Evolutionary conservation across 352 stramenopile species (phyloP).

Genomic region (Globisporangium heterothallicum): DNA sequence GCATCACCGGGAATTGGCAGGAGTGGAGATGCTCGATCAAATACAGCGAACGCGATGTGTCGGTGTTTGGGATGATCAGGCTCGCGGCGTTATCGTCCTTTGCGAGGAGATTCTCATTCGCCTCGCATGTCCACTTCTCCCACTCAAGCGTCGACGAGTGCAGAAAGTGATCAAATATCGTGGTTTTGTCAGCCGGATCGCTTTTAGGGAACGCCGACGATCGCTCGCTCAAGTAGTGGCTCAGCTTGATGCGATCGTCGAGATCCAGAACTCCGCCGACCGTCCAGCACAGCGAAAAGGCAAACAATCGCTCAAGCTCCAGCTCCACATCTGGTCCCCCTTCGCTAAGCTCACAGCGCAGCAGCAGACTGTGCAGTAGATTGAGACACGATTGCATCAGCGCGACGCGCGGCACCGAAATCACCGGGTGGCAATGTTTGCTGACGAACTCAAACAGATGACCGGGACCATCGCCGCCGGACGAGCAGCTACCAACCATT

Average conservation of each 20-base stretch:
- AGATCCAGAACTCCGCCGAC: slow-evolving; percentile 80
- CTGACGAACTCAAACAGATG: slow-evolving; percentile 16
- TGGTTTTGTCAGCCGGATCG: slow-evolving; percentile 20
- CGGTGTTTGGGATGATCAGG: slow-evolving; percentile 83
- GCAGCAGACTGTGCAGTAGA: slow-evolving; percentile 52
- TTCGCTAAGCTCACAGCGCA: slow-evolving; percentile 58
- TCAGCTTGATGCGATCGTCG: slow-evolving; percentile 70
- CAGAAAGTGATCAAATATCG: slow-evolving; percentile 91
- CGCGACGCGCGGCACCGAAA: slow-evolving; percentile 58
- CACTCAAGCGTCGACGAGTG: slow-evolving; percentile 88
- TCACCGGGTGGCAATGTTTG: slow-evolving; percentile 55
- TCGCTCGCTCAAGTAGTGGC: slow-evolving; percentile 61
- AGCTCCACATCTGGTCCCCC: slow-evolving; percentile 33
- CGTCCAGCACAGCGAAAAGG: slow-evolving; percentile 81
- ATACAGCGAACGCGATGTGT: slow-evolving; percentile 68
- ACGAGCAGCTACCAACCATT: slow-evolving; percentile 35
- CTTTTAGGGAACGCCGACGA: slow-evolving; percentile 21
- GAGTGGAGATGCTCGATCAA: slow-evolving; percentile 63
- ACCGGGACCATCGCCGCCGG: background rate
- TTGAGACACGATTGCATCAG: slow-evolving; percentile 75
- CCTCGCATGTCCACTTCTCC: slow-evolving; percentile 75
- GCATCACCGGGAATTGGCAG: slow-evolving; percentile 57
- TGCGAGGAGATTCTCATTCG: slow-evolving; percentile 15
- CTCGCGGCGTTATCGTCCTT: slow-evolving; percentile 65
- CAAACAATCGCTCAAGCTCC: slow-evolving; percentile 82